Base-by-base conservation (phyloP, 306 rosid species). In the Lupinus albus region DNA sequence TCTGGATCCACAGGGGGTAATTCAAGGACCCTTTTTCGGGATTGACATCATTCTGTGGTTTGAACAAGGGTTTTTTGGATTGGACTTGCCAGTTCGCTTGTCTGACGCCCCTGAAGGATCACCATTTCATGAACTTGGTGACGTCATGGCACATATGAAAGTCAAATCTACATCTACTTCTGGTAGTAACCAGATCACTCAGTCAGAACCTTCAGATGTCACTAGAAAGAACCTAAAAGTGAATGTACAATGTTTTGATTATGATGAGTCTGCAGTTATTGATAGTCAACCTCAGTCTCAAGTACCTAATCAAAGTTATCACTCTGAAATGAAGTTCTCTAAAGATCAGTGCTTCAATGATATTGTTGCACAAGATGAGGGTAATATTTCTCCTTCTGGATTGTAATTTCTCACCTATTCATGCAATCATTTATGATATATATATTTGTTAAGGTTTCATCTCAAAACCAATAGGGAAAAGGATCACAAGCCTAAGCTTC, bases 1-100 rank as follows among this genome's bases (percentile, higher is more conserved):
- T 72, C 80, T 84, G 63, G 93, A 87, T 18, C 93, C 93, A 46
- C 87, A 87, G 71, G 93, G 93, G 61, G 68, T 59, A 47, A 69
- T 74, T 57, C 93, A 87, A 70, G 93, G 93, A 52, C 89, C 93
- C 21, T 87, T 84, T 80, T 83, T 87, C 63, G 93, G 93, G 64
- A 79, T 84, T 46, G 93, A 87, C 74, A 87, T 87, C 44, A 82
- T 87, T 60, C 50, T 79, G 62, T 87, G 93, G 93, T 82, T 82
- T 71, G 89, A 87, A 67, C 93, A 84, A 76, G 89, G 89, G 11
- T 87, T 84, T 73, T 87, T 84, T 41, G 89, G 93, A 32, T 60
- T 69, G 4, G 86, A 87, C 60, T 76, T 87, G 12, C 88, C 76
- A 35, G 84, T 87, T 62, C 86, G 93, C 72, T 38, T 70, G 68